Evolutionary conservation across 108 stramenopile genomes (phyloP), one percentile per base, ranked within the genome.

Genomic region (Conticribra guillardii): DNA sequence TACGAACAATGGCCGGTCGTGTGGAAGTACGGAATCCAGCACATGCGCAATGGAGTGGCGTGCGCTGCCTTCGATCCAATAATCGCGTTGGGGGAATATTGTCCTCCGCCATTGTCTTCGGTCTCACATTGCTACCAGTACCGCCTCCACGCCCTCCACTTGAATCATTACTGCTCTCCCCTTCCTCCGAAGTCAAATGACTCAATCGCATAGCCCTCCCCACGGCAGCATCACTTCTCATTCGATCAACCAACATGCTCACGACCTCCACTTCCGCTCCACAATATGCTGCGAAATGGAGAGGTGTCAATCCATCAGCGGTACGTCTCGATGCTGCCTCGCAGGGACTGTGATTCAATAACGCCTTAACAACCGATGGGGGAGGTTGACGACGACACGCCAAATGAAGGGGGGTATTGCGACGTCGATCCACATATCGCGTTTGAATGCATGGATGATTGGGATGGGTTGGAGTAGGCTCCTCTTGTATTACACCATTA

Each of bases 301-400:
- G 52, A 21, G 84, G 84, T 11, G 84, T 85, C 33, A 82, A 65
- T 0, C 84, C 84, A 61, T 85, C 84, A 28, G 81, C 54, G 27
- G 84, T 85, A 4, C 66, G 62, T 11, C 68, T 27, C 18, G 26
- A 28, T 1, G 60, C 64, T 16, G 79, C 67, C 51, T 59, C 71
- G 59, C 46, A 46, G 3, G 81, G 81, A 37, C 63, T 44, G 34
- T 67, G 76, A 44, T 76, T 59, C 31, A 85, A 32, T 15, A 85
- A 18, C 0, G 84, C 79, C 28, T 56, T 57, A 19, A 85, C 47
- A 0, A 85, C 84, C 0, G 32, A 23, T 2, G 78, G 54, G 1
- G 84, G 84, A 21, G 84, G 84, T 47, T 85, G 84, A 45, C 84
- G 76, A 28, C 84, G 81, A 55, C 84, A 85, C 45, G 75, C 71